A percentile compares a stretch with the other conserved stretches of the same genome.
Evolutionary conservation across 495 filamentous ascomycete genomes (phyloP).

Genomic region (Penicillium alfredii): DNA sequence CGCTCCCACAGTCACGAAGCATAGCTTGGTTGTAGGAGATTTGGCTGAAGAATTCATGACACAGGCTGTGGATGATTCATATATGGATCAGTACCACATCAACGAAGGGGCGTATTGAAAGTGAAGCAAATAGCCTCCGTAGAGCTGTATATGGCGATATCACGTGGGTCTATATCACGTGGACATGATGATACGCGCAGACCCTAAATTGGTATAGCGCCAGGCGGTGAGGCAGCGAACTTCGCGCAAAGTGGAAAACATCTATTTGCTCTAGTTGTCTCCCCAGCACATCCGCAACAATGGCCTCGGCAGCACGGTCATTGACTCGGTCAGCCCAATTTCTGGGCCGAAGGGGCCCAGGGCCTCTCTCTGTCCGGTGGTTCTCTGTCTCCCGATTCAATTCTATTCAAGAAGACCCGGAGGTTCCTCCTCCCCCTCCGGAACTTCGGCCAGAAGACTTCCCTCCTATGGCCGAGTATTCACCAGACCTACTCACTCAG

Average conservation of each 20-base stretch:
- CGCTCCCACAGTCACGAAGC: constrained; percentile 86
- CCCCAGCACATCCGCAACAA: constrained; percentile 20
- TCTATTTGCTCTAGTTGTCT: constrained; percentile 8
- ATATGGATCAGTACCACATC: too few relatives aligned
- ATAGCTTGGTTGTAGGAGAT: constrained; percentile 34
- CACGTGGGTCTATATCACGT: constrained; percentile 2
- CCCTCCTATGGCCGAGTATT: constrained; percentile 34
- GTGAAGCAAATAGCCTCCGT: too few relatives aligned
- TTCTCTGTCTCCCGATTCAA: constrained; percentile 38
- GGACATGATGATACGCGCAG: constrained; percentile 1
- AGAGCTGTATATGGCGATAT: neutral
- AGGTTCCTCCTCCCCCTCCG: constrained; percentile 26
- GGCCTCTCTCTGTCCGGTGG: constrained; percentile 22
- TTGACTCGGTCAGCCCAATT: constrained; percentile 33
- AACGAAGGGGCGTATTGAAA: too few relatives aligned
- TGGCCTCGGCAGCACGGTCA: constrained; percentile 38
- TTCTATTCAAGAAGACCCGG: constrained; percentile 35
- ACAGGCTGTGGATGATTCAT: too few relatives aligned
- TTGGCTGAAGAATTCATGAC: too few relatives aligned
- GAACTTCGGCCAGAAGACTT: constrained; percentile 30
- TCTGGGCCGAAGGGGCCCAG: constrained; percentile 27
- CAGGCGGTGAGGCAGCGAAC: constrained; percentile 11
- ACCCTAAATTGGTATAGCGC: constrained; percentile 10
- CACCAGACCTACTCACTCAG: constrained; percentile 31
- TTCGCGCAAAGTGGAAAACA: constrained; percentile 19